Evolutionary conservation across 768 basidiomycete species (phyloP).

Genomic region (Leucosporidium scottii): DNA sequence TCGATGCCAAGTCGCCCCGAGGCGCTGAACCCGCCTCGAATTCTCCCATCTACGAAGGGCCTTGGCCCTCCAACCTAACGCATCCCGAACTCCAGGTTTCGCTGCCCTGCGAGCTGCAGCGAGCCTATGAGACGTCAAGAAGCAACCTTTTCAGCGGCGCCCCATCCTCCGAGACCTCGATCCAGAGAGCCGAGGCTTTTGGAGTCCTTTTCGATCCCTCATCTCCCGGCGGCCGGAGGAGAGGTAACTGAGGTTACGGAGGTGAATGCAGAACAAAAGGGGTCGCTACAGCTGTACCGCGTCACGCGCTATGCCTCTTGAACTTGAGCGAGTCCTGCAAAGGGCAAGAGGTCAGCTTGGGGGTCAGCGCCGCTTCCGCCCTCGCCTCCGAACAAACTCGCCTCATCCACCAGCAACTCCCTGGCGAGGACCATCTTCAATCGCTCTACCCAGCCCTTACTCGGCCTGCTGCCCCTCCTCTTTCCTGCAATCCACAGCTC

Average conservation of each 20-base stretch:
- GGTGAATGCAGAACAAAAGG: neutral
- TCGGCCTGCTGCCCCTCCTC: constrained; percentile 8
- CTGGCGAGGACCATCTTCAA: constrained; percentile 16
- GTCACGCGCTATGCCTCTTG: neutral
- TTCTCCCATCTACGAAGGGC: too few relatives aligned
- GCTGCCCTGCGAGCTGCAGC: too few relatives aligned
- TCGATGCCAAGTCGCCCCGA: too few relatives aligned
- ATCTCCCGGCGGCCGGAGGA: neutral
- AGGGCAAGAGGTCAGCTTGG: too few relatives aligned
- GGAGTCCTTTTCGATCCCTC: neutral
- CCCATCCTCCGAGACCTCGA: too few relatives aligned
- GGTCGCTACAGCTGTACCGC: neutral
- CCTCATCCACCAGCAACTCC: constrained; percentile 16
- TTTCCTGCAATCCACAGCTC: constrained; percentile 27
- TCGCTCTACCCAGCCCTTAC: constrained; percentile 18
- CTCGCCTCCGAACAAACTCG: neutral
- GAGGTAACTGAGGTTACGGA: neutral
- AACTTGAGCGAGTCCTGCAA: neutral
- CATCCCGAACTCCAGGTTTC: too few relatives aligned
- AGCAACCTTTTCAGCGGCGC: too few relatives aligned
- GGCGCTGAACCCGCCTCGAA: too few relatives aligned
- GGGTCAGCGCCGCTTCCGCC: neutral
- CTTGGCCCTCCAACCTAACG: too few relatives aligned
- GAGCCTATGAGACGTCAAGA: too few relatives aligned
- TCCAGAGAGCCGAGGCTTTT: too few relatives aligned